Percentiles rank a stretch among this genome's conserved stretches.
phyloP scores from a whole-genome alignment of 305 asterid species.

The Fraxinus dipetala region DNA sequence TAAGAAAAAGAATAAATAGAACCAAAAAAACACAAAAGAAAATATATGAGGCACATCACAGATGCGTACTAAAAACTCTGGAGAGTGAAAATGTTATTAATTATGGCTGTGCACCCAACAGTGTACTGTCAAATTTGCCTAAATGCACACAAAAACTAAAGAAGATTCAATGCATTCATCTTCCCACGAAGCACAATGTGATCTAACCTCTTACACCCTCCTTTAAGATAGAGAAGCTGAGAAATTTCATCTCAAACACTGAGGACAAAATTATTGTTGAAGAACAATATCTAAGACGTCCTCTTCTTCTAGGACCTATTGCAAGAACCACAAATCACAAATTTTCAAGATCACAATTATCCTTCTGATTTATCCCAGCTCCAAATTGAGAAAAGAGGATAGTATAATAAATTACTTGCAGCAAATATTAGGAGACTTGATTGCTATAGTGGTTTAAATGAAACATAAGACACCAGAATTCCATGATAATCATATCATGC shows the following conservation, averaged over 20 bases:
- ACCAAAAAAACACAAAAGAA: not conserved
- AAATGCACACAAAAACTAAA: not conserved
- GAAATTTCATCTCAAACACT: not conserved
- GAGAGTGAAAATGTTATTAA: not conserved
- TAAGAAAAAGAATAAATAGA: not conserved
- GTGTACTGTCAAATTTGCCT: not conserved
- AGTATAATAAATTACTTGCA: not conserved
- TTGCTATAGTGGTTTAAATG: not conserved
- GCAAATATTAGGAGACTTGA: not conserved
- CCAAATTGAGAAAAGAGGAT: not conserved
- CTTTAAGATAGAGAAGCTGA: not conserved
- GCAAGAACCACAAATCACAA: not conserved
- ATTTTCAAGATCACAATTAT: not conserved
- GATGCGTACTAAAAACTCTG: not conserved
- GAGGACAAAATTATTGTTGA: not conserved
- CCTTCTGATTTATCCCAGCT: not conserved
- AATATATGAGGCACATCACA: not conserved
- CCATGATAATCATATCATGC: not conserved
- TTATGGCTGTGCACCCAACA: not conserved
- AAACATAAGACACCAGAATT: constrained; percentile 2
- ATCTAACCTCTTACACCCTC: not conserved
- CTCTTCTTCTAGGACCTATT: not conserved
- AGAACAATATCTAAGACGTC: not conserved
- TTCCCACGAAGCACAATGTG: not conserved
- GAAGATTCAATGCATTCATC: not conserved